These are phyloP conservation scores for Cinnamomum micranthum DNA, from an alignment of 164 flowering plant genomes.

Conservation along the genomic window DNA sequence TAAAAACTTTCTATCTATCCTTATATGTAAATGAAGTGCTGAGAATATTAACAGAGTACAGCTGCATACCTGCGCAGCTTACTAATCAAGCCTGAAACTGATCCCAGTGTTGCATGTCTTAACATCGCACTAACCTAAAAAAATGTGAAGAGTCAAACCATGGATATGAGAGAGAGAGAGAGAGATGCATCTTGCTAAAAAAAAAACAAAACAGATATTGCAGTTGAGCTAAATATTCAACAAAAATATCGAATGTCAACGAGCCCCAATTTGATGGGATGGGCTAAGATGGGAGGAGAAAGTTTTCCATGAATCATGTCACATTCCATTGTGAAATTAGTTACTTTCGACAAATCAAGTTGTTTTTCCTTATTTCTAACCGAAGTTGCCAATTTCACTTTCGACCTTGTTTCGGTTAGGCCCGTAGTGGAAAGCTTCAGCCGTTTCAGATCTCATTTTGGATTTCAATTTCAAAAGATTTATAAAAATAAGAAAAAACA, in stretches of 20 bases:
- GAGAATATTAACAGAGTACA: not conserved
- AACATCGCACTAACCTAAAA: conserved; percentile 60
- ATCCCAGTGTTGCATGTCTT: conserved; percentile 52
- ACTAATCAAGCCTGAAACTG: conserved; percentile 55
- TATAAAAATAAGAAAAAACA: too few relatives aligned
- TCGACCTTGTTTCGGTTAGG: too few relatives aligned
- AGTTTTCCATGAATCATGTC: not conserved
- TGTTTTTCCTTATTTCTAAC: not conserved
- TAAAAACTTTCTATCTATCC: not conserved
- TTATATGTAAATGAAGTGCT: too few relatives aligned
- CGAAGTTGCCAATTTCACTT: too few relatives aligned
- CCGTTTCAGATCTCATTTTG: too few relatives aligned
- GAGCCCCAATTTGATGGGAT: not conserved
- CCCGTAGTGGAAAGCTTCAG: too few relatives aligned
- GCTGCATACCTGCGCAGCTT: conserved; percentile 69
- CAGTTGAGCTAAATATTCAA: not conserved
- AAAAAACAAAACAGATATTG: not conserved
- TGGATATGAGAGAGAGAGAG: conserved; percentile 4
- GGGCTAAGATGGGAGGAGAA: not conserved
- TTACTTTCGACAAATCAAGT: not conserved
- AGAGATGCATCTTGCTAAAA: not conserved
- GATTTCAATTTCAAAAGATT: too few relatives aligned
- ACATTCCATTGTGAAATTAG: not conserved
- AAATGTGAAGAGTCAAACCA: conserved; percentile 4
- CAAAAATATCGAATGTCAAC: not conserved